Evolutionary conservation across 2,329 filamentous ascomycete genomes (phyloP), one percentile per base, ranked within the genome.

Genomic region (Aureobasidium melanogenum): DNA sequence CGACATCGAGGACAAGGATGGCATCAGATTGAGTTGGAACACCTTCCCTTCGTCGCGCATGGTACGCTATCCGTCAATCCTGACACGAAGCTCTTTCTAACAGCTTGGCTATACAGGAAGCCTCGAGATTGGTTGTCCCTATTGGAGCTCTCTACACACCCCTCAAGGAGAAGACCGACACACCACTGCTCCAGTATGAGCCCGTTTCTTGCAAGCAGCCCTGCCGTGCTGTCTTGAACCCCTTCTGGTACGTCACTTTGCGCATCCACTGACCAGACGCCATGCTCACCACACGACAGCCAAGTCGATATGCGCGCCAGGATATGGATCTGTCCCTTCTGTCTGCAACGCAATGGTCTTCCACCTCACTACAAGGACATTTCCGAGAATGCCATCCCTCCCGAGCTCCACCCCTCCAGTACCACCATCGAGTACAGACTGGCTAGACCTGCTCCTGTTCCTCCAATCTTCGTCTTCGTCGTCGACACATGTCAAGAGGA

Each of bases 21-120:
- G 94, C 64, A 85, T 97, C 71, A 87, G 94, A 65, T 82, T 99
- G 67, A 97, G 93, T 77, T 99, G 94, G 94, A 99, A 99, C 74
- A 95, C 95, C 64, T 96, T 99, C 72, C 94, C 94, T 54, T 97
- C 92, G 80, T 93, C 93, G 71, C 91, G 94, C 74, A 97, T 99
- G 91, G 64, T 60, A 61, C 38, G 46, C 22, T 32, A 12, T 19
- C 12, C 26, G 14, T 19, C 34, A 19, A 1, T 44, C 19, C 6
- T 36, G 55, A 47, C 56, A 61, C 57, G 61, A 17, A 26, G 34
- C 48, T 36, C 59, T 38, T n/a, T 46, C 56, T 57, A 44, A 47
- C 63, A 62, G 34, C 60, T 32, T 6, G 15, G 3, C 55, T 34
- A n/a, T 67, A 66, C 69, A 95, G 89, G 92, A 97, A 86, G 92